Evolutionary conservation across 176 grass and related monocot species (phyloP), one percentile per base, ranked within the genome.

Genomic region (Hyparrhenia diplandra): DNA sequence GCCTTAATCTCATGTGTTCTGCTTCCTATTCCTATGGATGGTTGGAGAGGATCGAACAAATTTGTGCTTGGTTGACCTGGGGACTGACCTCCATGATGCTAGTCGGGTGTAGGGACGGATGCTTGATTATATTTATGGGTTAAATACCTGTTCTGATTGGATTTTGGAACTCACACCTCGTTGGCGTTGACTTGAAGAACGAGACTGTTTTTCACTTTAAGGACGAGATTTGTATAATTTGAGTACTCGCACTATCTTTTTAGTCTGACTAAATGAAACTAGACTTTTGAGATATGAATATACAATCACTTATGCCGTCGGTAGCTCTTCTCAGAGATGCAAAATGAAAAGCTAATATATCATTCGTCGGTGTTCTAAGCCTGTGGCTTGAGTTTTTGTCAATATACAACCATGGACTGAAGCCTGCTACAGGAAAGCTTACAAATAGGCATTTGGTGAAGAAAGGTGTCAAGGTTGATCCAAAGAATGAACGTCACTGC

Each of bases 141-240:
- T 43, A 6, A 37, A 39, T 23, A 37, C 32, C 16, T 21, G 2
- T 35, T 2, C 4, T 40, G 12, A 58, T 68, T 13, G 67, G n/a
- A 23, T 30, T 24, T 36, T 35, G 13, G 21, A 29, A 29, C 12
- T 52, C 10, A 0, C 46, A 20, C 41, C n/a, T 55, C 27, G 16
- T 8, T 43, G 12, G 7, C 34, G 76, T 70, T 88, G 51, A 88
- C 62, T 41, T 63, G 51, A 67, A 58, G 31, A 42, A 71, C 3
- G n/a, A 52, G 28, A 13, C 10, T 13, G 0, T 21, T 57, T 66
- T 45, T n/a, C n/a, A n/a, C n/a, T n/a, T 32, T 32, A 2, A 32
- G 31, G 4, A 32, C 2, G 31, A 32, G n/a, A n/a, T n/a, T 32
- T 32, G 31, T 32, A 18, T 59, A 41, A 5, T 58, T 23, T 62